Percentiles rank a stretch among this genome's conserved stretches.
These are phyloP conservation scores for Trametes gibbosa DNA, from an alignment of 768 basidiomycete genomes.

Conservation along the genomic window DNA sequence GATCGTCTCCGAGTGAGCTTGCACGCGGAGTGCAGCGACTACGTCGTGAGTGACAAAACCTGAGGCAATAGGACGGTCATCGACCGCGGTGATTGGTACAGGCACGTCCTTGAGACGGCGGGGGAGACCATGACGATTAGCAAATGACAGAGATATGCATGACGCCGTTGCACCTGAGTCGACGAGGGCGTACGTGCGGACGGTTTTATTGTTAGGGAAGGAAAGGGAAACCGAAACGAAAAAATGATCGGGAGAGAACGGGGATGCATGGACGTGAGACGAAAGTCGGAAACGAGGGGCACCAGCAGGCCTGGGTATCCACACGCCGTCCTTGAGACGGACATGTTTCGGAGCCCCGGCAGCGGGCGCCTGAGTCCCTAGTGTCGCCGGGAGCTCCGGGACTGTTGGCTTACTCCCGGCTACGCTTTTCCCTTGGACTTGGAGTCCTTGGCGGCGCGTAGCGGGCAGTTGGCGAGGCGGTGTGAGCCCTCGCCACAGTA, in stretches of 20 bases:
- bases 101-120: too few species aligned
- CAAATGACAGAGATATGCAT: slow-evolving; percentile 36
- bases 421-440: too few species aligned
- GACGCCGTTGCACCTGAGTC: slow-evolving; percentile 38
- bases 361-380: too few species aligned
- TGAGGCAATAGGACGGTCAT: slow-evolving; percentile 34
- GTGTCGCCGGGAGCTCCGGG: too few species aligned
- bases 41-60: slow-evolving; percentile 38
- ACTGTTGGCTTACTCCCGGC: too few species aligned
- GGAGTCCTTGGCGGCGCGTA: too few species aligned
- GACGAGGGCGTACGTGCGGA: slow-evolving; percentile 36
- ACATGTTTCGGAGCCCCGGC: too few species aligned
- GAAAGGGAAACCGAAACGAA: slow-evolving; percentile 23
- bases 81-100: slow-evolving; percentile 35
- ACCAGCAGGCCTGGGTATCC: too few species aligned
- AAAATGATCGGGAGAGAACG: slow-evolving; percentile 24
- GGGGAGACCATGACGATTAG: too few species aligned
- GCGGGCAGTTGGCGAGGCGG: too few species aligned
- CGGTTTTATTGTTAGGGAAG: slow-evolving; percentile 32
- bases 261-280: slow-evolving; percentile 1
- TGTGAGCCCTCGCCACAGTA: too few species aligned
- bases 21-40: slow-evolving; percentile 26
- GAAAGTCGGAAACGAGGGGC: slow-evolving; percentile 8
- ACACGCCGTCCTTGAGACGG: too few species aligned
- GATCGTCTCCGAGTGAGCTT: slow-evolving; percentile 29